Evolutionary conservation across 2,329 filamentous ascomycete genomes (phyloP).

Genomic region (Alternaria gaisen): DNA sequence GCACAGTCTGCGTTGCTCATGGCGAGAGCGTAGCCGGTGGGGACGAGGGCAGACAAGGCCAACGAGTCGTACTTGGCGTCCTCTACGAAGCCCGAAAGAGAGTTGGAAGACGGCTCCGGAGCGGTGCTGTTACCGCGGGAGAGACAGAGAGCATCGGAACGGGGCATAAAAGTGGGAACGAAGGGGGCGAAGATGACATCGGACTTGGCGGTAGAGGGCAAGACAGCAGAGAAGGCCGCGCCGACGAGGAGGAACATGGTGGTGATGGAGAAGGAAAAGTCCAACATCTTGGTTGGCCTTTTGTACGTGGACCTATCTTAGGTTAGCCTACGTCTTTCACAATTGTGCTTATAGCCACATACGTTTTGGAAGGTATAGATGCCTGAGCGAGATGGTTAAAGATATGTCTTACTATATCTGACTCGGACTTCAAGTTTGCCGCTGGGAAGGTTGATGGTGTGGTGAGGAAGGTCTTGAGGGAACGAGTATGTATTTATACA

Average conservation of each 20-base stretch:
- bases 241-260: not conserved
- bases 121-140: not conserved
- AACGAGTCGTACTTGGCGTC: constrained; percentile 2
- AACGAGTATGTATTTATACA: not conserved
- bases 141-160: not conserved
- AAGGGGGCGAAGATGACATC: not conserved
- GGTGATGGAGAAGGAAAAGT: not conserved
- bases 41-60: not conserved
- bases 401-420: not conserved
- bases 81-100: constrained; percentile 4
- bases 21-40: constrained; percentile 11
- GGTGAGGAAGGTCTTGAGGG: not conserved
- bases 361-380: too few relatives aligned
- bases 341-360: too few relatives aligned
- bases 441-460: not conserved
- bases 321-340: too few relatives aligned
- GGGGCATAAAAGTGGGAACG: not conserved
- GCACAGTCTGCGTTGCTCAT: constrained; percentile 12
- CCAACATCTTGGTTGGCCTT: not conserved
- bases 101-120: constrained; percentile 2
- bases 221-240: not conserved
- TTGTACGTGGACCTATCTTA: not conserved
- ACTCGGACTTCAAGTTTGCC: not conserved
- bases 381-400: not conserved
- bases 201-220: not conserved